phyloP scores from a whole-genome alignment of 2,329 filamentous ascomycete genomes.

The Calonectria leucothoes region DNA sequence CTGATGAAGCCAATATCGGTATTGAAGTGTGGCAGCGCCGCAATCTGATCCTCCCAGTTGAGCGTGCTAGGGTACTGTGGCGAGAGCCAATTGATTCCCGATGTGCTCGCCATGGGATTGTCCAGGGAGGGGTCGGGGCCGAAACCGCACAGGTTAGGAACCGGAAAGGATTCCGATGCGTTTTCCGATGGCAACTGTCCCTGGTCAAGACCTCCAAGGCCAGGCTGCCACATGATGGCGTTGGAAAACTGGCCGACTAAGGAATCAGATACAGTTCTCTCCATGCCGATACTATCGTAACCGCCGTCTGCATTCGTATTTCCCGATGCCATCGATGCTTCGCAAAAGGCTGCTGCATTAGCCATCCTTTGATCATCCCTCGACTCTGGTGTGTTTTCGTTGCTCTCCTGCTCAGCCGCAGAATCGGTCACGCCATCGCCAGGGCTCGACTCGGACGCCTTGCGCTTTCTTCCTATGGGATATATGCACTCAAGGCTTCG shows the following conservation, averaged over 20 bases:
- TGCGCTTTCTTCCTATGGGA: neutral
- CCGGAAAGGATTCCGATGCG: neutral
- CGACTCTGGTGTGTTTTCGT: neutral
- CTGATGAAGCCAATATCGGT: neutral
- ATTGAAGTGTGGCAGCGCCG: neutral
- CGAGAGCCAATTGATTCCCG: constrained; percentile 9
- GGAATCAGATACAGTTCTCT: neutral
- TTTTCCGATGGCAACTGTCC: neutral
- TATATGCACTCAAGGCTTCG: constrained; percentile 18
- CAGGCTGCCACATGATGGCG: neutral
- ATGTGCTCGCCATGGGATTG: neutral
- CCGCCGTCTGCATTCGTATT: neutral
- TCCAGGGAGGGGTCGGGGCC: neutral
- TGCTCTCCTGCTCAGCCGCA: neutral
- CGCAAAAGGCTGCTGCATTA: neutral
- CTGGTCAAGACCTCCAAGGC: neutral
- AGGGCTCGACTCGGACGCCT: neutral
- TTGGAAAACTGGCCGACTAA: neutral
- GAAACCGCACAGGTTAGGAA: neutral
- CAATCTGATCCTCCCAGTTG: neutral
- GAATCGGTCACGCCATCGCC: neutral
- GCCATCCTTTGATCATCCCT: neutral
- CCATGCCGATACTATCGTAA: neutral
- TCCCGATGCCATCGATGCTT: neutral
- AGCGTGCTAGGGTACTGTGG: neutral